Base-by-base conservation (phyloP, 371 early-diverging fungal species). In the Syncephalastrum sp. region DNA sequence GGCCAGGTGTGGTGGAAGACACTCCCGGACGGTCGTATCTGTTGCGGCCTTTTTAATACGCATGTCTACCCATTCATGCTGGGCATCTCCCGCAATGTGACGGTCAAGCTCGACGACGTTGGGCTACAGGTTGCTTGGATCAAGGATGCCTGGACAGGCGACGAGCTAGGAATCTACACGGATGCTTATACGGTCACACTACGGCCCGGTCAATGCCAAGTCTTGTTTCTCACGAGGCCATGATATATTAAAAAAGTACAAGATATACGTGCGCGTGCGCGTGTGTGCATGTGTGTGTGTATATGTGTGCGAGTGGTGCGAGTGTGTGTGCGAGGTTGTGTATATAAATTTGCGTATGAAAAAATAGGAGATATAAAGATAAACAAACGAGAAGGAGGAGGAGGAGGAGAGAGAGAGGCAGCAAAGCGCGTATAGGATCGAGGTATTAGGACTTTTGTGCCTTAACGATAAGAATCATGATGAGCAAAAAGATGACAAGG, bases 381-480 rank as follows among this genome's bases (percentile, higher is more conserved):
- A 10, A 10, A 33, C 10, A 33, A 33, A 3, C 4, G 29, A 29
- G 29, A 3, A 29, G 29, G 3, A 4, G 29, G 29, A 29, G 29
- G 21, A 27, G 27, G 27, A 27, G 27, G 38, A 33, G 38, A 33
- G 10, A 33, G 10, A 33, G 7, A 33, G 38, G 38, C 3, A 33
- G 38, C 38, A 33, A 33, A 7, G 29, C 29, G 29, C 4, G 10
- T 33, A 33, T 3, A 12, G 44, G 16, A 23, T 16, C 21, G 43
- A 50, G 60, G 60, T 44, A 57, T 58, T 60, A 66, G 43, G 56
- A 57, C 43, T 60, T 70, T 46, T 65, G 72, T 2, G 84, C 86
- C 44, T 88, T 89, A 64, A 87, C 80, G 49, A 87, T 81, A 43
- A 89, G 68, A 43, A 86, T 71, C 43, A 86, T 74, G 57, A 90